Base-by-base conservation (phyloP, 2,329 filamentous ascomycete species). In the Beauveria australis region DNA sequence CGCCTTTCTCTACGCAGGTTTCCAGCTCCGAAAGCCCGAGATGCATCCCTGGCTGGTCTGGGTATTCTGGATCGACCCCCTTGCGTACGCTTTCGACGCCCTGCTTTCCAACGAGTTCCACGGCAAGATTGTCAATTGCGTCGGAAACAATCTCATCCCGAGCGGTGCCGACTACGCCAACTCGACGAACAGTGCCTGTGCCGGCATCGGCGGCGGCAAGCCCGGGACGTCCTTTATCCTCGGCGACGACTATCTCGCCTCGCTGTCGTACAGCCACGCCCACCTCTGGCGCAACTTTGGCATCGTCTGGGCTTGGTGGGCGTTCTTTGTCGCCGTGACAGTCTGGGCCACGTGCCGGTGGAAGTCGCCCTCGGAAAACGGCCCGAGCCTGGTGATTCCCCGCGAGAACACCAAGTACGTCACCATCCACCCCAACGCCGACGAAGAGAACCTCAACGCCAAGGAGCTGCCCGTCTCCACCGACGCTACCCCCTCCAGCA, bases 51-150 rank as follows among this genome's bases (percentile, higher is more conserved):
- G 83, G 83, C 80, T 88, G 26, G 73, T 76, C 3, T 88, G 85
- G 85, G 69, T 87, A 3, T 85, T 79, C 63, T 86, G 83, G 81
- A 80, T 87, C 24, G 80, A 88, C 64, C 88, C 88, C 0, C 74
- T 91, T 3, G 82, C 87, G 0, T 91, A 90, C 61, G 85, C 79
- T 0, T 91, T 90, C 61, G 85, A 90, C 64, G 81, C 81, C 0
- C 71, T 92, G 0, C 77, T 91, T 67, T 77, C 85, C 0, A 91
- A 91, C 66, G 88, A 92, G 68, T 90, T 91, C 61, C 79, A 88
- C 64, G 74, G 73, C 40, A 74, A 87, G 67, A 75, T 67, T 2
- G 78, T 85, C 19, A 72, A 75, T 1, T 85, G 83, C 61, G 77
- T 78, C 3, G 76, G 73, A 2, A 64, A 63, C 30, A 82, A 81